Evolutionary conservation across 257 asterid species (phyloP).

Genomic region (Przewalskia tangutica): DNA sequence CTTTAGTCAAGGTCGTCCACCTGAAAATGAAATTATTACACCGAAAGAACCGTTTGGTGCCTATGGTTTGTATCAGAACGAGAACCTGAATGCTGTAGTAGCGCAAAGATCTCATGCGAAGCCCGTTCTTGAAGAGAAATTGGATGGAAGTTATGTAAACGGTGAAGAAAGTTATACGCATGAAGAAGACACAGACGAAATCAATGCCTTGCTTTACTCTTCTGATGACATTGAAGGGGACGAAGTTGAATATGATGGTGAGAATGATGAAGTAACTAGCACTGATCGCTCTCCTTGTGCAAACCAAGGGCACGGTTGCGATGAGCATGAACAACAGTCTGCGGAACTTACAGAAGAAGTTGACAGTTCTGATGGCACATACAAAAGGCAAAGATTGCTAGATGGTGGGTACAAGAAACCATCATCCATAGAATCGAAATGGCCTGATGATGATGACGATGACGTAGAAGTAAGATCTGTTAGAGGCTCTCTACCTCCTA

Average conservation of each 20-base stretch:
- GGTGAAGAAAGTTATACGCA: constrained; percentile 46
- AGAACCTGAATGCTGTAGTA: constrained; percentile 10
- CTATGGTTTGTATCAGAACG: constrained; percentile 7
- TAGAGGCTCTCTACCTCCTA: constrained; percentile 3
- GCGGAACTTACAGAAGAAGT: constrained; percentile 38
- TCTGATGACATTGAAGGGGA: constrained; percentile 23
- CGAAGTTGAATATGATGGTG: constrained; percentile 28
- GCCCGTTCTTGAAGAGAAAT: constrained; percentile 21
- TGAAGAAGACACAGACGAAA: constrained; percentile 66
- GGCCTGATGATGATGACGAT: not conserved
- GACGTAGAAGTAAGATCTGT: constrained; percentile 31
- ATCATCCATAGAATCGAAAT: constrained; percentile 22
- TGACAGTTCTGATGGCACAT: constrained; percentile 37
- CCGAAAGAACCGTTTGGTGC: constrained; percentile 18
- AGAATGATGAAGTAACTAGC: constrained; percentile 66
- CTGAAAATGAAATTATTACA: constrained; percentile 16
- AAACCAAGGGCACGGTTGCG: constrained; percentile 12
- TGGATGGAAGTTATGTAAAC: constrained; percentile 25
- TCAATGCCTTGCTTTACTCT: constrained; percentile 65
- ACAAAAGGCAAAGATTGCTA: constrained; percentile 52
- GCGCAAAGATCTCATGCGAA: constrained; percentile 15
- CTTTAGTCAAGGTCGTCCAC: constrained; percentile 28
- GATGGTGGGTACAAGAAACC: constrained; percentile 56
- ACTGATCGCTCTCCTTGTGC: constrained; percentile 35
- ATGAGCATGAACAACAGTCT: constrained; percentile 14